Evolutionary conservation across 2,329 filamentous ascomycete species (phyloP).

Genomic region (Rhynchosporium agropyri): DNA sequence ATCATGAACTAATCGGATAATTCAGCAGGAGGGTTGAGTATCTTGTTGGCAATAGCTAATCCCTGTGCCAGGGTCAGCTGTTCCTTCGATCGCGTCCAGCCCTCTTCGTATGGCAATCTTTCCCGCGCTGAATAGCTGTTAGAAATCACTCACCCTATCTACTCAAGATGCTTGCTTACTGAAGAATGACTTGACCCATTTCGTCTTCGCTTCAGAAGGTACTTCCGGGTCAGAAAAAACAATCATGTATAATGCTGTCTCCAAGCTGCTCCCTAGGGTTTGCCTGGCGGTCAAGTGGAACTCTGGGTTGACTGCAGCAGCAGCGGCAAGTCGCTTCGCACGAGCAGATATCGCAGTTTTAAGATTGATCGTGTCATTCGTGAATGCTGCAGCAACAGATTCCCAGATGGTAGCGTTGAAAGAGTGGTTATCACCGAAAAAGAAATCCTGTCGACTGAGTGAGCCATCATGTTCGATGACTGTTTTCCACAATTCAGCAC

Average conservation of each 20-base stretch:
- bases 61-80: not conserved
- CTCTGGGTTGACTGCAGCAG: conserved; percentile 13
- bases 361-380: conserved; percentile 15
- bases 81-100: conserved; percentile 8
- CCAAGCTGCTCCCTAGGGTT: conserved; percentile 16
- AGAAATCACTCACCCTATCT: not conserved
- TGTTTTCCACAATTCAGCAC: not conserved
- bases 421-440: conserved; percentile 23
- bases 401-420: conserved; percentile 27
- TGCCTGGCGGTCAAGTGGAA: conserved; percentile 23
- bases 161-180: not conserved
- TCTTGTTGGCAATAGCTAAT: no score
- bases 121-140: conserved; percentile 10
- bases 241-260: conserved; percentile 22
- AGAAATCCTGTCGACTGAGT: conserved; percentile 21
- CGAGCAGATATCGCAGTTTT: conserved; percentile 19
- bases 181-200: conserved; percentile 20
- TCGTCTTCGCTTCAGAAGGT: conserved; percentile 1
- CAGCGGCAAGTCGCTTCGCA: conserved; percentile 4
- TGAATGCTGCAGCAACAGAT: conserved; percentile 14
- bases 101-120: conserved; percentile 18
- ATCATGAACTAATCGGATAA: no score
- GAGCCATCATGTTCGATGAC: conserved; percentile 28
- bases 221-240: conserved; percentile 14
- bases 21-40: no score